Percentiles rank a stretch among this genome's conserved stretches.
Conservation (phyloP, 768 basidiomycete species). For the Lentinula edodes region DNA sequence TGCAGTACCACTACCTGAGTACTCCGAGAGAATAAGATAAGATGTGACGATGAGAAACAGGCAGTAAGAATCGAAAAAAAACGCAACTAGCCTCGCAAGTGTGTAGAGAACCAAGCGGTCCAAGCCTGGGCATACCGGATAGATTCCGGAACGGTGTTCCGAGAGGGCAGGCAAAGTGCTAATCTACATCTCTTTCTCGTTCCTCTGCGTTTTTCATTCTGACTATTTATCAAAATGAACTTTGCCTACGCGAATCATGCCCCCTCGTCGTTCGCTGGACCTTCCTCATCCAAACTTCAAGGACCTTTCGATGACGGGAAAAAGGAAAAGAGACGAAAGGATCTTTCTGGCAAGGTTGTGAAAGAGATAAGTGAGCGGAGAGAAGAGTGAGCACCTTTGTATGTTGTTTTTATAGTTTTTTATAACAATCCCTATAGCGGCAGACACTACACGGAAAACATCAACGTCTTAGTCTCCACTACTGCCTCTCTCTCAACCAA, state of each 20-base stretch:
- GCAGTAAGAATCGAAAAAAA: no score
- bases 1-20: no score
- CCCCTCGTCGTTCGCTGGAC: neutral
- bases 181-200: neutral
- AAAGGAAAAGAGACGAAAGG: conserved; percentile 65
- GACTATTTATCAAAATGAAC: neutral
- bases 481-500: conserved; percentile 60
- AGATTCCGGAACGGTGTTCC: no score
- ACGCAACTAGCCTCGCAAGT: no score
- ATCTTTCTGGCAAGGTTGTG: conserved; percentile 61
- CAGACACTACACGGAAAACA: conserved; percentile 57
- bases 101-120: no score
- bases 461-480: conserved; percentile 53
- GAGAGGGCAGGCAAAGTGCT: neutral
- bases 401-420: neutral
- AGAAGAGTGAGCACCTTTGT: conserved; percentile 54
- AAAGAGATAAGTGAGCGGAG: conserved; percentile 72
- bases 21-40: no score
- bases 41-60: no score
- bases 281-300: neutral
- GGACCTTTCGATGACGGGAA: conserved; percentile 34
- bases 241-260: neutral
- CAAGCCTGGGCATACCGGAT: no score
- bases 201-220: neutral
- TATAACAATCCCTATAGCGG: conserved; percentile 32